Base-by-base conservation (phyloP, 1,139 yeast species). In the Lodderomyces oxycetoniae region DNA sequence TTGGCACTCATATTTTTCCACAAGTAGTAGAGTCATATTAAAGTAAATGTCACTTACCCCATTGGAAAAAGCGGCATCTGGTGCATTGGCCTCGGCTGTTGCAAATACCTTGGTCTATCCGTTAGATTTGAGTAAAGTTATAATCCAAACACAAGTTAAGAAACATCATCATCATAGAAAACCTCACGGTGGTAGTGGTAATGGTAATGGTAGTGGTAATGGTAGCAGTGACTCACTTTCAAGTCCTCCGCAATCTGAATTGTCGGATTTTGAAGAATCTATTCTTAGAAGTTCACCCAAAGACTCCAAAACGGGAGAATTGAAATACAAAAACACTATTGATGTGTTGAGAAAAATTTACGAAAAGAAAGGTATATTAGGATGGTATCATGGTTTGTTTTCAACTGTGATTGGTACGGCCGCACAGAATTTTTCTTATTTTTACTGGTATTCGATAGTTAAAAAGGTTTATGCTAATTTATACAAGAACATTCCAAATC, bases 61-160 rank as follows among this genome's bases (percentile, higher is more conserved):
- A 17, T 49, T 76, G 25, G 93, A 86, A 44, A 79, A 80, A 53
- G 95, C 95, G 0, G 72, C 85, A 13, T 80, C 87, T 33, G 95
- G 95, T 1, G 88, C 95, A 0, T 69, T 81, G 37, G 94, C 95
- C 5, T 86, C 95, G 3, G 83, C 80, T 29, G 58, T 84, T 38
- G 95, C 95, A 29, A 86, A 83, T 55, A 67, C 87, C n/a, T 65
- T 79, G 30, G 86, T 82, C 2, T 84, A 80, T 48, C 94, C 94
- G 0, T 59, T 84, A 35, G 91, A 82, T 51, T 63, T 83, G 40
- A 71, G 82, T 41, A 83, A 83, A 52, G 82, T 89, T 0, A 67
- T 84, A 35, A 73, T 83, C 33, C 93, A 83, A 53, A 78, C 88
- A 3, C 88, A 81, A 48, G 72, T 68, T 36, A 64, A 59, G 46